phyloP scores from a whole-genome alignment of 1,284 basidiomycete genomes.

The Waitea zeae region DNA sequence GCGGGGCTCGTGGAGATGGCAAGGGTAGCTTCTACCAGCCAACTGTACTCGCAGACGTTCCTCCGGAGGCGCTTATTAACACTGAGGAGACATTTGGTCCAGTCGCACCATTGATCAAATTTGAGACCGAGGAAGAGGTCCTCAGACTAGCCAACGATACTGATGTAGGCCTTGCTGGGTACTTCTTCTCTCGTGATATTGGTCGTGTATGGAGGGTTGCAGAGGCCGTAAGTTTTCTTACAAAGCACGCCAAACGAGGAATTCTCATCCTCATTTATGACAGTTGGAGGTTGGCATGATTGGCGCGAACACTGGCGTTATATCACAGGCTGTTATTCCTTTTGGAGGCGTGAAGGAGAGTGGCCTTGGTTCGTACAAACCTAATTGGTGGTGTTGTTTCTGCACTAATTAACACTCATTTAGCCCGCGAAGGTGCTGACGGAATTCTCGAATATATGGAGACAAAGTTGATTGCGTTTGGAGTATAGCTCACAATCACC shows the following conservation, averaged over 20 bases:
- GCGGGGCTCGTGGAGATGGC: no score
- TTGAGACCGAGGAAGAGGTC: conserved; percentile 88
- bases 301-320: conserved; percentile 70
- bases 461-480: conserved; percentile 65
- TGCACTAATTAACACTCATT: conserved; percentile 6
- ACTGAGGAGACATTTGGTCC: conserved; percentile 86
- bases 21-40: conserved; percentile 76
- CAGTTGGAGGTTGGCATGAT: conserved; percentile 96
- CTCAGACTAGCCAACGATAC: conserved; percentile 74
- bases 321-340: conserved; percentile 71
- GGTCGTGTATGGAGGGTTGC: conserved; percentile 93
- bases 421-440: conserved; percentile 60
- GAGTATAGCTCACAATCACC: no score
- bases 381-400: not conserved
- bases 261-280: no score
- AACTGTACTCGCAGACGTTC: conserved; percentile 83
- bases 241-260: no score
- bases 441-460: conserved; percentile 79
- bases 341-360: conserved; percentile 91
- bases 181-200: conserved; percentile 86
- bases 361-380: conserved; percentile 39
- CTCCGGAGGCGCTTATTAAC: conserved; percentile 41
- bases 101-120: conserved; percentile 61
- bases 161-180: conserved; percentile 81
- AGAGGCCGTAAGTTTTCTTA: no score